Evolutionary conservation across 352 stramenopile genomes (phyloP).

Genomic region (Phytophthora uliginosa): DNA sequence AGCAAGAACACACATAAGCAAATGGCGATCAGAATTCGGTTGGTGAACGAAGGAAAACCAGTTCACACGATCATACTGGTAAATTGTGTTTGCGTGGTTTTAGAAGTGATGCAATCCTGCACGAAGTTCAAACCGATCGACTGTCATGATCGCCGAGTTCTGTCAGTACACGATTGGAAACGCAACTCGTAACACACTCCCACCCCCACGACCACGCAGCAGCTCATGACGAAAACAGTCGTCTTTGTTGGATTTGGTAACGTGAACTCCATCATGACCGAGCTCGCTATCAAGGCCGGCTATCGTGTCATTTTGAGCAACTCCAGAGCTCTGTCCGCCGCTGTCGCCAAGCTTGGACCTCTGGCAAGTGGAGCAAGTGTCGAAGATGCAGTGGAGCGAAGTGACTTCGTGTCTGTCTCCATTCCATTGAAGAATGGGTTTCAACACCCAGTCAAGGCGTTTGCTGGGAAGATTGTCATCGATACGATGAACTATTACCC

Average conservation of each 20-base stretch:
- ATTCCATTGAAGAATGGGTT: conserved; percentile 11
- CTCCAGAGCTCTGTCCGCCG: conserved; percentile 4
- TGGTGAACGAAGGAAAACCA: too few species aligned
- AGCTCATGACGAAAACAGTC: conserved; percentile 8
- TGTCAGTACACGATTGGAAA: neutral
- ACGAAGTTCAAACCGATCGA: neutral
- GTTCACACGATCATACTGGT: too few species aligned
- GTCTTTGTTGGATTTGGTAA: conserved; percentile 7
- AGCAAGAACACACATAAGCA: neutral
- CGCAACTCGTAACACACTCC: neutral
- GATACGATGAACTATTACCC: conserved; percentile 21
- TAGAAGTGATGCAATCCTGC: neutral
- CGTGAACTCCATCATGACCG: neutral
- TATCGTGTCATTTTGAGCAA: conserved; percentile 25
- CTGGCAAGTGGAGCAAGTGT: conserved; percentile 6
- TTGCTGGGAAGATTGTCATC: conserved; percentile 21
- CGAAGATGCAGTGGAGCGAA: conserved; percentile 14
- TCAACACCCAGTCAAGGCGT: conserved; percentile 4
- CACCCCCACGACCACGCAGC: neutral
- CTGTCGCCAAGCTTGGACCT: conserved; percentile 9
- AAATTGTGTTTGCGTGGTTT: neutral
- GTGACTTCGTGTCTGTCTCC: conserved; percentile 20
- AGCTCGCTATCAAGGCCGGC: conserved; percentile 16
- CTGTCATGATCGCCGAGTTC: neutral
- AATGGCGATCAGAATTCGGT: too few species aligned